Evolutionary conservation across 352 stramenopile species (phyloP).

Genomic region (Globisporangium perplexum): DNA sequence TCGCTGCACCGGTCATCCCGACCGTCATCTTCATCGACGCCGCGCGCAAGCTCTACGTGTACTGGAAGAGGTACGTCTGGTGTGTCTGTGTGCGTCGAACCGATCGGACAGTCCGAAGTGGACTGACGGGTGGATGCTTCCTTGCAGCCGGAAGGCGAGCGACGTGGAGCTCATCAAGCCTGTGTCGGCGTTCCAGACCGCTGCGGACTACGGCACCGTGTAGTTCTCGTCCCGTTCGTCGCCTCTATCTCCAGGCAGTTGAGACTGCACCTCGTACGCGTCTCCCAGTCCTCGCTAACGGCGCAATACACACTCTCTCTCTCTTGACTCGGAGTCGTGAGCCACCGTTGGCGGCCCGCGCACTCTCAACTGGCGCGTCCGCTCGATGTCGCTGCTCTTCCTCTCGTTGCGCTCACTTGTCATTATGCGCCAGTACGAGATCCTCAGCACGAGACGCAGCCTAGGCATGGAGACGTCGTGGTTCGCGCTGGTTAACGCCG

Average conservation of each 20-base stretch:
- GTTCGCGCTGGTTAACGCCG: constrained; percentile 55
- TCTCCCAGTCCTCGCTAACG: not conserved
- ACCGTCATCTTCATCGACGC: constrained; percentile 36
- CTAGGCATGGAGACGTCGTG: constrained; percentile 7
- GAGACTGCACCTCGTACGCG: not conserved
- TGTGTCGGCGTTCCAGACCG: constrained; percentile 30
- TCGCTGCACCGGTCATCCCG: constrained; percentile 41
- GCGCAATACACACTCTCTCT: not conserved
- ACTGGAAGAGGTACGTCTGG: constrained; percentile 42
- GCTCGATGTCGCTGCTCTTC: constrained; percentile 9
- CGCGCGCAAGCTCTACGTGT: constrained; percentile 35
- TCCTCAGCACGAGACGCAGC: constrained; percentile 2
- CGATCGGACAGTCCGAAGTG: too few relatives aligned
- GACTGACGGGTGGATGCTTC: too few relatives aligned
- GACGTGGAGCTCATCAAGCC: constrained; percentile 42
- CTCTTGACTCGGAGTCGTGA: not conserved
- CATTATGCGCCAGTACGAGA: constrained; percentile 7
- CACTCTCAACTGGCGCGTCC: constrained; percentile 2
- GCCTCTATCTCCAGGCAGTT: not conserved
- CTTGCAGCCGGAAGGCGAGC: constrained; percentile 14
- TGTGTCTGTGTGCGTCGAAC: too few relatives aligned
- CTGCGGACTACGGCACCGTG: constrained; percentile 46
- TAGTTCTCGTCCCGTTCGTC: constrained; percentile 12
- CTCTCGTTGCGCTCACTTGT: constrained; percentile 11
- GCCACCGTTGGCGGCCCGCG: not conserved